phyloP scores from a whole-genome alignment of 1,284 basidiomycete species.

The Phellopilus nigrolimitatus region DNA sequence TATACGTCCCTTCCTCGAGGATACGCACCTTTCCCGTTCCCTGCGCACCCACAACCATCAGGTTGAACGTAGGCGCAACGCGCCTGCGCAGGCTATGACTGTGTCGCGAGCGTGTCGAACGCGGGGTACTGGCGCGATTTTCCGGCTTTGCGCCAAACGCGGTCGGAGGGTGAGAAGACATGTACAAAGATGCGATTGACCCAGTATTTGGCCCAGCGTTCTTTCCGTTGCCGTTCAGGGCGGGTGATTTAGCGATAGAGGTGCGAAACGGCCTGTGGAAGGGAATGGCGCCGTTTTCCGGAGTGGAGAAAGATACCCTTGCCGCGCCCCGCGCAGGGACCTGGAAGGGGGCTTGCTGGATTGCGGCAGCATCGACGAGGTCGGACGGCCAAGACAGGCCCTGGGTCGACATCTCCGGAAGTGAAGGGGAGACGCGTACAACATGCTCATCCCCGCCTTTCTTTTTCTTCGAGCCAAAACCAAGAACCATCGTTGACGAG shows the following conservation, averaged over 20 bases:
- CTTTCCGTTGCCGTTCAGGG: constrained; percentile 31
- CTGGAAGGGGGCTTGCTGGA: constrained; percentile 38
- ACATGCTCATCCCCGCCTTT: constrained; percentile 36
- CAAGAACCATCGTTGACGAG: constrained; percentile 47
- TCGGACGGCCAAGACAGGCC: constrained; percentile 77
- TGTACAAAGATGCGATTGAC: constrained; percentile 65
- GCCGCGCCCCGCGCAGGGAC: constrained; percentile 46
- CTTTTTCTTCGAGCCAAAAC: constrained; percentile 56
- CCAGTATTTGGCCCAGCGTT: constrained; percentile 37
- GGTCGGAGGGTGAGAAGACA: constrained; percentile 48
- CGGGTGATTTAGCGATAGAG: constrained; percentile 32
- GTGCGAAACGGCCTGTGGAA: constrained; percentile 77
- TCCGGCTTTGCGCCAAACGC: constrained; percentile 48
- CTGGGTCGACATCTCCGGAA: constrained; percentile 66
- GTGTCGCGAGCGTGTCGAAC: constrained; percentile 41
- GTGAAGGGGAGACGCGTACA: constrained; percentile 63
- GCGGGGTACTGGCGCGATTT: constrained; percentile 33
- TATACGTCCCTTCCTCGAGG: constrained; percentile 19
- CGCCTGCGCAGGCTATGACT: constrained; percentile 49
- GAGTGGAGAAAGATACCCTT: constrained; percentile 54
- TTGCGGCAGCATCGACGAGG: constrained; percentile 63
- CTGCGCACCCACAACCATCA: constrained; percentile 78
- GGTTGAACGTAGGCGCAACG: constrained; percentile 72
- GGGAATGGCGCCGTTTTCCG: constrained; percentile 49
- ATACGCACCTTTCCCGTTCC: constrained; percentile 60